A percentile compares a stretch with the other conserved stretches of the same genome.
Evolutionary conservation across 108 stramenopile genomes (phyloP).

Genomic region (Skeletonema grethae): DNA sequence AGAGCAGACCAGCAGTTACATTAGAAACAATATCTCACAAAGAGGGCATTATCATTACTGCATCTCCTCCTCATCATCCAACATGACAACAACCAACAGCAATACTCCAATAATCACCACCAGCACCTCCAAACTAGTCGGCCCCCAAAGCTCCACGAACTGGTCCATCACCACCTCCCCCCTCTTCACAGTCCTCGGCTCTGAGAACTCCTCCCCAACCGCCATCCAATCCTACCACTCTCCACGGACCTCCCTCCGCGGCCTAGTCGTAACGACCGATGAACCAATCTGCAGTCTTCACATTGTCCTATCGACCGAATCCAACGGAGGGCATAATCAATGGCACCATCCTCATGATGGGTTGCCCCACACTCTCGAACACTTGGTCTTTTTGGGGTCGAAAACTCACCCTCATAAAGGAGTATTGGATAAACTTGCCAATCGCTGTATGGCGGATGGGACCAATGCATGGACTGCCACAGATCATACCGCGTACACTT

Average conservation of each 20-base stretch:
- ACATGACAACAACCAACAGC: not conserved
- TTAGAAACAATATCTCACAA: no score
- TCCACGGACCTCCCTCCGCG: conserved; percentile 35
- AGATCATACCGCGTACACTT: conserved; percentile 55
- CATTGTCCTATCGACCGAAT: conserved; percentile 49
- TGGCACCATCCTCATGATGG: conserved; percentile 57
- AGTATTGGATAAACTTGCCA: conserved; percentile 53
- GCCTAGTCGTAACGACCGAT: conserved; percentile 36
- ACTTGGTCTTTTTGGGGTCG: conserved; percentile 49
- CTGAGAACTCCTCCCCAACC: not conserved
- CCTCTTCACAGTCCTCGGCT: conserved; percentile 21
- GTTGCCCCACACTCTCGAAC: conserved; percentile 52
- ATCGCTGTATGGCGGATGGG: conserved; percentile 51
- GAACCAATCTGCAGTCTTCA: conserved; percentile 49
- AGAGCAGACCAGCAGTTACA: no score
- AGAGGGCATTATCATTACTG: no score
- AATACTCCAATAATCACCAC: not conserved
- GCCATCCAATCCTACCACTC: conserved; percentile 34
- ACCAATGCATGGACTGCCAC: conserved; percentile 61
- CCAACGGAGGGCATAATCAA: conserved; percentile 28
- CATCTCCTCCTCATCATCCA: no score
- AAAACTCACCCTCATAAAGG: conserved; percentile 51
- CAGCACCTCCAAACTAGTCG: conserved; percentile 18
- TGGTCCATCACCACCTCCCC: conserved; percentile 39
- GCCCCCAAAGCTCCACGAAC: conserved; percentile 34